phyloP scores from a whole-genome alignment of 495 filamentous ascomycete genomes.

The Parmelia sp. region DNA sequence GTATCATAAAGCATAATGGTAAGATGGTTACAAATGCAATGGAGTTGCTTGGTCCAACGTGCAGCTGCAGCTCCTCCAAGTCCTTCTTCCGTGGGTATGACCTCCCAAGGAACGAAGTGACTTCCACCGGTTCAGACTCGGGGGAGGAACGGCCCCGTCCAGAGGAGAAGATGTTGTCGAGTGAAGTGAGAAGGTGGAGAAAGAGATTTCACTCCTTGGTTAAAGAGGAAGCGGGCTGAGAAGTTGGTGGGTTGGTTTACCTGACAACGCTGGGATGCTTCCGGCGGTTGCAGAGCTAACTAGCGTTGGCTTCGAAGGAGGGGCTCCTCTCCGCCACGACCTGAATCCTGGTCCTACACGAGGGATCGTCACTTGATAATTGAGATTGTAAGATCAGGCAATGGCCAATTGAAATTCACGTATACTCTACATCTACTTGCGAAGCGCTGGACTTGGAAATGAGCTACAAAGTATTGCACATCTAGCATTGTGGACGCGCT shows the following conservation, averaged over 20 bases:
- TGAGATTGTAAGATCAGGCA: not conserved
- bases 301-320: slow-evolving; percentile 3
- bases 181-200: slow-evolving; percentile 24
- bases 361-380: not conserved
- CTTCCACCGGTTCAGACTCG: slow-evolving; percentile 3
- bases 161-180: slow-evolving; percentile 19
- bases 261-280: slow-evolving; percentile 6
- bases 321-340: not conserved
- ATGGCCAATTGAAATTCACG: not conserved
- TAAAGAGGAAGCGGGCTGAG: slow-evolving; percentile 2
- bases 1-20: slow-evolving; percentile 12
- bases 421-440: not conserved
- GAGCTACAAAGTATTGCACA: not conserved
- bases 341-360: slow-evolving; percentile 1
- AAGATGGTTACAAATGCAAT: slow-evolving; percentile 9
- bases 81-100: slow-evolving; percentile 3
- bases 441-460: slow-evolving; percentile 5
- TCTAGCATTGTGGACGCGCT: slow-evolving; percentile 3
- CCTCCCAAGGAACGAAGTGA: slow-evolving; percentile 9
- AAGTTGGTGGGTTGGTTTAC: slow-evolving; percentile 6
- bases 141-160: slow-evolving; percentile 22
- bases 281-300: slow-evolving; percentile 7
- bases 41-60: not conserved
- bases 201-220: slow-evolving; percentile 6
- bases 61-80: not conserved